These are phyloP conservation scores for Trichoderma erinaceum DNA, from an alignment of 495 filamentous ascomycete species.

Conservation along the genomic window DNA sequence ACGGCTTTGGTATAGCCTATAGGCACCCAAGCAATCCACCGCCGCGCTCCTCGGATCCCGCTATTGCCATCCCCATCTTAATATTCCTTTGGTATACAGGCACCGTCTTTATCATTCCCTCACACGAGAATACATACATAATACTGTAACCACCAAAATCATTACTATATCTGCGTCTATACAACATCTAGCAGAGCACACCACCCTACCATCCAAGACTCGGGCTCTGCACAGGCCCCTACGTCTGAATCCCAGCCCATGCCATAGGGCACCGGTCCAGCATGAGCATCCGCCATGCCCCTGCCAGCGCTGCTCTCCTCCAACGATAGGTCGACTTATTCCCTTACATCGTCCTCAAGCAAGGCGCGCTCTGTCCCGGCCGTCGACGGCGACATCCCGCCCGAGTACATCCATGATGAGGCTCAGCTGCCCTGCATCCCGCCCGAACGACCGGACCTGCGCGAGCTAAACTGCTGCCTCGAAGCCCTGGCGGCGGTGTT, in stretches of 20 bases:
- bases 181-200: not conserved
- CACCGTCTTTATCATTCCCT: not conserved
- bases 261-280: slow-evolving; percentile 7
- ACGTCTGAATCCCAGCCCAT: not conserved
- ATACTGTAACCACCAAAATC: not conserved
- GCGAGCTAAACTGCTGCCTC: slow-evolving; percentile 70
- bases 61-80: no score
- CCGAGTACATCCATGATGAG: slow-evolving; percentile 42
- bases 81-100: no score
- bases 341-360: not conserved
- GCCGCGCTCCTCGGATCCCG: no score
- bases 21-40: no score
- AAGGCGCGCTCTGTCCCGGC: slow-evolving; percentile 14
- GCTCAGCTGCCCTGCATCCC: slow-evolving; percentile 34
- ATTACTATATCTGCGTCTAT: not conserved
- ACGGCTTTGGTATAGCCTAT: no score
- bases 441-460: slow-evolving; percentile 51
- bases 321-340: slow-evolving; percentile 12
- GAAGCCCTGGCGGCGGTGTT: slow-evolving; percentile 69
- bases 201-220: not conserved
- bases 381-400: slow-evolving; percentile 14
- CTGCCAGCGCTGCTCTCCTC: slow-evolving; percentile 15
- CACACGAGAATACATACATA: not conserved
- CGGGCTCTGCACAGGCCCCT: not conserved
- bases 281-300: slow-evolving; percentile 17